Evolutionary conservation across 352 stramenopile species (phyloP).

Genomic region (Globisporangium alternatum): DNA sequence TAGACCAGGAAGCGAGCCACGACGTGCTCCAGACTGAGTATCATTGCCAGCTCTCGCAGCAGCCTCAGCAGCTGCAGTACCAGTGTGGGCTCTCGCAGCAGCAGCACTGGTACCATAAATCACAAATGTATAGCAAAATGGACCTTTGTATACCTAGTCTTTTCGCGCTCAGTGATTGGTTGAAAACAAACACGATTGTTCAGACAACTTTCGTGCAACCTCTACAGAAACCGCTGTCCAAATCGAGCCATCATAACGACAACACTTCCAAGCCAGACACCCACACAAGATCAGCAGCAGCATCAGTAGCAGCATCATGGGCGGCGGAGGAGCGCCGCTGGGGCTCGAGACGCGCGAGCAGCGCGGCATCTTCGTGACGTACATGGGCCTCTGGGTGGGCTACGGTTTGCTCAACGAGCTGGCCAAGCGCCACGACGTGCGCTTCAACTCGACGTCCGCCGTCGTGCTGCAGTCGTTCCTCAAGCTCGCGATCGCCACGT

Average conservation of each 20-base stretch:
- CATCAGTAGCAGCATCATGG: background rate
- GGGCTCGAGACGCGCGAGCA: constrained; percentile 73
- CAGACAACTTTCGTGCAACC: background rate
- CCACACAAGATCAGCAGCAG: background rate
- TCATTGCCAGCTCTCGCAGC: no score
- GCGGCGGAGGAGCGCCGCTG: constrained; percentile 32
- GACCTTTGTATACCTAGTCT: no score
- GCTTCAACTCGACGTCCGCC: constrained; percentile 72
- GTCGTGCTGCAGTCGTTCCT: constrained; percentile 75
- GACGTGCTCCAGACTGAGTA: no score
- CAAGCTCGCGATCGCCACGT: constrained; percentile 64
- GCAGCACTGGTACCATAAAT: no score
- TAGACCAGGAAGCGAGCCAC: no score
- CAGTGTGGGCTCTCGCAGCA: no score
- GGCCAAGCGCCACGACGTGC: constrained; percentile 60
- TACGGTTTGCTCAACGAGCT: constrained; percentile 81
- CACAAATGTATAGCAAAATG: no score
- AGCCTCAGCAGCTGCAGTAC: no score
- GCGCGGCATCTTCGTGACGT: constrained; percentile 72
- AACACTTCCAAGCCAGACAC: background rate
- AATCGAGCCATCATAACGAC: background rate
- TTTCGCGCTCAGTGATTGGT: no score
- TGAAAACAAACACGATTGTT: background rate
- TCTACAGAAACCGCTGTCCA: background rate
- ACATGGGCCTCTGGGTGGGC: constrained; percentile 75